Base-by-base conservation (phyloP, 768 basidiomycete species). In the Gautieria morchelliformis region DNA sequence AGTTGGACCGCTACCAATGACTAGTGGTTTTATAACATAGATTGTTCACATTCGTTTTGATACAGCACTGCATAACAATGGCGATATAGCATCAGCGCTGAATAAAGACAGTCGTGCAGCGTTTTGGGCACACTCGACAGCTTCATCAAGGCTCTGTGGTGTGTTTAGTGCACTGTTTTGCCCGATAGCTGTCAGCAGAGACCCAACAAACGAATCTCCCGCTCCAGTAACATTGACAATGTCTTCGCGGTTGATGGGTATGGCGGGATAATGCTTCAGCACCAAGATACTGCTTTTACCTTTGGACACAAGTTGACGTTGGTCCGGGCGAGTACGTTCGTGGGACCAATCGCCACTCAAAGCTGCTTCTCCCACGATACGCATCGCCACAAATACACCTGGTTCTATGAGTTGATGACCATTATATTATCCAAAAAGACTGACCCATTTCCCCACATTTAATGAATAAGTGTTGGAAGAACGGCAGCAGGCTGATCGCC, bases 151-250 rank as follows among this genome's bases (percentile, higher is more conserved):
- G 5, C 72, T 66, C 22, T 67, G 62, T 10, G 74, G 77, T 27
- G 70, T 63, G 20, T 74, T 62, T 6, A 74, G 68, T 12, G 93
- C 69, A 9, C 74, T 72, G 15, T 24, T 9, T 17, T n/a, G 22
- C 9, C 37, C 20, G 17, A 57, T 10, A 48, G 32, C 47, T 5
- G 91, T 86, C n/a, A 94, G 69, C 32, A 96, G 65, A 1, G 86
- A 81, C 6, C 93, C 94, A 1, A 89, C 93, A 24, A 96, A 79
- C 3, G 89, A 85, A 70, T 97, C 94, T 0, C 94, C 94, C 1
- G 90, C 93, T 1, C 95, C 95, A 0, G 94, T 97, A 9, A 91
- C 89, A 62, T 85, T 93, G 20, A 85, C 70, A 10, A 74, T 63
- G 24, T 67, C 63, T 15, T 67, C 66, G 4, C 59, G 64, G 10